These are phyloP conservation scores for Malus sylvestris DNA, from an alignment of 306 rosid species.

Conservation along the genomic window DNA sequence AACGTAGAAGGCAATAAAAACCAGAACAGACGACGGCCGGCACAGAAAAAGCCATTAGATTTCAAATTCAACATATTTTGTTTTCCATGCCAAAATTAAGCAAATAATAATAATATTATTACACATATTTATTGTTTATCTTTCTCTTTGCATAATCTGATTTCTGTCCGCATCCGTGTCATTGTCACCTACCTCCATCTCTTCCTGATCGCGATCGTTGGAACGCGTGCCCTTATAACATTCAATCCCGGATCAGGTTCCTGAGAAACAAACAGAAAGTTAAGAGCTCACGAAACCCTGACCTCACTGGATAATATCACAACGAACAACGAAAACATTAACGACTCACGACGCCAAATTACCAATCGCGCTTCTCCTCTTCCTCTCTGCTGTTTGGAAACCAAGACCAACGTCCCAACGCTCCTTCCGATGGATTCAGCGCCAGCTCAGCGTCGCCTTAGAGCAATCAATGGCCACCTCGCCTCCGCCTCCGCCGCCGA, in stretches of 20 bases:
- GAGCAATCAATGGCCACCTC: slow-evolving; percentile 56
- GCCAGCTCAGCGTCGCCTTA: slow-evolving; percentile 65
- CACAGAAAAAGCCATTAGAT: no score
- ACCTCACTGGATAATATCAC: background rate
- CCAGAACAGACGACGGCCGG: no score
- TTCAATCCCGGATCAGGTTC: background rate
- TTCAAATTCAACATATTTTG: no score
- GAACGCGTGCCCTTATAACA: background rate
- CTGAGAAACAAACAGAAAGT: background rate
- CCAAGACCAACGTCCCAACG: background rate
- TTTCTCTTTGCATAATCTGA: background rate
- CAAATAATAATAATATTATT: no score
- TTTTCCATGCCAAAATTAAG: no score
- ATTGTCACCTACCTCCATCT: background rate
- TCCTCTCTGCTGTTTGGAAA: background rate
- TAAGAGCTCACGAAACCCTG: background rate
- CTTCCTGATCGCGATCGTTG: background rate
- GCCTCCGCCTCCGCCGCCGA: slow-evolving; percentile 35
- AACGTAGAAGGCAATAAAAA: no score
- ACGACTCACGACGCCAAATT: background rate
- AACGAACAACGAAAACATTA: background rate
- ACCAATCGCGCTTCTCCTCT: background rate
- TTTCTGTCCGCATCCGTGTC: background rate
- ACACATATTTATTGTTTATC: background rate
- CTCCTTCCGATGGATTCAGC: slow-evolving; percentile 48